phyloP scores from a whole-genome alignment of 2,329 filamentous ascomycete species.

The Apiospora arundinis region DNA sequence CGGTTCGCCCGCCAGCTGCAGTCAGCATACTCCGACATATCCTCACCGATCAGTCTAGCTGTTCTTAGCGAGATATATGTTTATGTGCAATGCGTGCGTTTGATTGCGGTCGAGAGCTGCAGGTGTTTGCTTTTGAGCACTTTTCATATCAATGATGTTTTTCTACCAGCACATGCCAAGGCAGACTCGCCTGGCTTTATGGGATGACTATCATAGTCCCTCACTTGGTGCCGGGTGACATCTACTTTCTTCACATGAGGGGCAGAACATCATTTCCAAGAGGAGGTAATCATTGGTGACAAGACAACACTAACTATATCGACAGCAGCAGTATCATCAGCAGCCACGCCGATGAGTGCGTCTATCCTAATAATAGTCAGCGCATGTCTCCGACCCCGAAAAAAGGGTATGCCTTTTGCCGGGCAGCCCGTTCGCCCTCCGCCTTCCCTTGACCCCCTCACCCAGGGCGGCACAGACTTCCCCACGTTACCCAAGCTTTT shows the following conservation, averaged over 20 bases:
- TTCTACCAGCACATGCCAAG: neutral
- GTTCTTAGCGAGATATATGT: neutral
- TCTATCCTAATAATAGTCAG: too few relatives aligned
- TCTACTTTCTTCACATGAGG: neutral
- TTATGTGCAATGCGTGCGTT: neutral
- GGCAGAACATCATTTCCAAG: neutral
- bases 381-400: neutral
- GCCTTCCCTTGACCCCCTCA: neutral
- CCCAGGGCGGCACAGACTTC: neutral
- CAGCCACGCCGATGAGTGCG: too few relatives aligned
- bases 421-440: neutral
- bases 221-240: neutral
- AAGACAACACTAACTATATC: neutral
- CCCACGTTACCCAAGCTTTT: slow-evolving; percentile 2
- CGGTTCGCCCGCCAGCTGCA: slow-evolving; percentile 8
- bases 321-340: too few relatives aligned
- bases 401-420: neutral
- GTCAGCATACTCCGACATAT: slow-evolving; percentile 6
- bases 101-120: neutral
- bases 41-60: neutral
- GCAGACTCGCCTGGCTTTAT: neutral
- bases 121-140: slow-evolving; percentile 1
- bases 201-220: neutral
- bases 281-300: neutral
- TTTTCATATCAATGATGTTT: neutral